Conservation (phyloP, 192 early-diverging fungal genomes). For the Backusella tuberculispora region DNA sequence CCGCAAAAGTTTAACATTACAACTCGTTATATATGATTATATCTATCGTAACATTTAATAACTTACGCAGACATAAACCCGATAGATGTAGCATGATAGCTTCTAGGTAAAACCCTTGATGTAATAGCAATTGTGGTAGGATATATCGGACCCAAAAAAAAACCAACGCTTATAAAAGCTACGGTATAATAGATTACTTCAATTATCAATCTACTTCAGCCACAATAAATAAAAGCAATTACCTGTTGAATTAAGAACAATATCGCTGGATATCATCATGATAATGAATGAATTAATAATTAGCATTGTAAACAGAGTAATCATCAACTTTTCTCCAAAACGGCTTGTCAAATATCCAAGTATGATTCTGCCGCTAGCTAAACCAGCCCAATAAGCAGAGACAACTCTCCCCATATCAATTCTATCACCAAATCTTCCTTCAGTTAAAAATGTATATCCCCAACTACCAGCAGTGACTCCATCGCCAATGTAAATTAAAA, state of each 20-base stretch:
- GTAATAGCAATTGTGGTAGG: constrained; percentile 30
- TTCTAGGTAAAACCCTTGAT: constrained; percentile 32
- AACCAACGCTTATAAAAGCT: constrained; percentile 23
- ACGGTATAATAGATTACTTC: neutral
- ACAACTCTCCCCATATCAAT: constrained; percentile 28
- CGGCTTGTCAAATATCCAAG: constrained; percentile 31
- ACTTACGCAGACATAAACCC: constrained; percentile 39
- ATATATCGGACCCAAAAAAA: constrained; percentile 37
- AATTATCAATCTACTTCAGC: neutral
- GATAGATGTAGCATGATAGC: constrained; percentile 34
- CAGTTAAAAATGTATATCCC: constrained; percentile 35
- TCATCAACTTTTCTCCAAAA: constrained; percentile 37
- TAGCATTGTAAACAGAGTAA: constrained; percentile 27
- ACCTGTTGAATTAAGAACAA: constrained; percentile 18
- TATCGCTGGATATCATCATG: constrained; percentile 2
- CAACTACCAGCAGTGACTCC: constrained; percentile 37
- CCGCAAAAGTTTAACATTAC: neutral
- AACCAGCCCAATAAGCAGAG: constrained; percentile 36
- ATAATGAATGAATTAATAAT: neutral
- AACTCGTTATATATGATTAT: neutral
- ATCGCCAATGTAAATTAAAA: constrained; percentile 34
- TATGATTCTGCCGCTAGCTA: constrained; percentile 30
- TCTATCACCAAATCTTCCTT: constrained; percentile 25
- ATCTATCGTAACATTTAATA: neutral
- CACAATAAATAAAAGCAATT: neutral